These are phyloP conservation scores for Metarhizium album DNA, from an alignment of 2,329 filamentous ascomycete genomes.

Conservation along the genomic window DNA sequence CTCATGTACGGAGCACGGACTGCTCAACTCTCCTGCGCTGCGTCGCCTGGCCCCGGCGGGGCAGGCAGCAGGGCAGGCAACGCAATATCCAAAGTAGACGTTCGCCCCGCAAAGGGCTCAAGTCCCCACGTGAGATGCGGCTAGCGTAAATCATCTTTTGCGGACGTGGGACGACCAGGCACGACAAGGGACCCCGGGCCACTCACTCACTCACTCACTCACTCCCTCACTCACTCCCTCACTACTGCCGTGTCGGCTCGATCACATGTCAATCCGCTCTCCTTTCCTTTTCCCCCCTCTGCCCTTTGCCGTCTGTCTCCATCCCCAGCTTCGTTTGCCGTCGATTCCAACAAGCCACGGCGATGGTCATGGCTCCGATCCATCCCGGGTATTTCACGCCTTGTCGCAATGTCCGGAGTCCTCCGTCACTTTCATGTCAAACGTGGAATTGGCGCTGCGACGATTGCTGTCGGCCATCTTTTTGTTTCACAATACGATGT, in stretches of 20 bases:
- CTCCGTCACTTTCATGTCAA: neutral
- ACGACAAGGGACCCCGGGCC: no score
- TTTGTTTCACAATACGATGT: neutral
- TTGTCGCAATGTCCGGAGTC: neutral
- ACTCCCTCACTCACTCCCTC: no score
- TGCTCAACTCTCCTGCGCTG: no score
- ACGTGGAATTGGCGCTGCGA: neutral
- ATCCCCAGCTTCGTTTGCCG: no score
- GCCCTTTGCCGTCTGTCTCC: no score
- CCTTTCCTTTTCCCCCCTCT: neutral
- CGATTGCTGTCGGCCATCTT: neutral
- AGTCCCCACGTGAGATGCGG: neutral
- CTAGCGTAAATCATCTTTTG: neutral
- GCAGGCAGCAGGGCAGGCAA: no score
- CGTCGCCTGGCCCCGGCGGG: no score
- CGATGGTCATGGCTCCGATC: neutral
- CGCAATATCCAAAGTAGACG: neutral
- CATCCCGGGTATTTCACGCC: neutral
- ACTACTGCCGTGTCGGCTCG: neutral
- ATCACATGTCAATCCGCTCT: constrained; percentile 4
- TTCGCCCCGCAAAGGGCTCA: neutral
- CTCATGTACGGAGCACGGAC: no score
- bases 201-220: no score
- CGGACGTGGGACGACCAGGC: no score
- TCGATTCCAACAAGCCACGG: neutral